Evolutionary conservation across 2,329 filamentous ascomycete genomes (phyloP), one percentile per base, ranked within the genome.

Genomic region (Pyrenophora teres): DNA sequence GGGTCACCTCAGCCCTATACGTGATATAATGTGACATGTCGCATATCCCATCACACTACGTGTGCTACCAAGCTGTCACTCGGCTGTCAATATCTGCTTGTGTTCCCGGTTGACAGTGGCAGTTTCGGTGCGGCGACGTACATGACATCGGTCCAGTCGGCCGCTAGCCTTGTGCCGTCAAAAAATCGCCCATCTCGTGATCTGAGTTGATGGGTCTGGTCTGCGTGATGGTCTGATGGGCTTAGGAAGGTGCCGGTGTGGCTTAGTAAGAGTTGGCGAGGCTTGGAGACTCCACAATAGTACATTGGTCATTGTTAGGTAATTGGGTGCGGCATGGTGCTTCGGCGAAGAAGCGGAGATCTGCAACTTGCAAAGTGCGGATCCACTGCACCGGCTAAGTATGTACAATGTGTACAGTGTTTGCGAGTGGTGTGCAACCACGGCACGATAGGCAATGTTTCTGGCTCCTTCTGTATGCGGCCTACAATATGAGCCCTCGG

Each of bases 401-500:
- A 40, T 39, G 45, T 41, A 46, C 43, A 50, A 38, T 40, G 52
- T 36, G 38, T 46, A 40, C 30, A 39, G 41, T 40, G 52, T 36
- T 40, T 46, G 38, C 33, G 36, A 41, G 33, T 54, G 37, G 33
- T 54, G 37, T 40, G 35, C 31, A 31, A 47, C 47, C 52, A 58
- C 54, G 35, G 33, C 25, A 47, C 44, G 54, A 58, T 56, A 58
- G 54, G 55, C 57, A 43, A 15, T 19, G 10, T 58, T 58, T 56
- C 52, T 54, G 46, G 52, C 40, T 45, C 25, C 23, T 56, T 60
- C 52, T 12, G 37, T 35, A 18, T 38, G 39, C 39, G 35, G 39
- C 38, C 16, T 47, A 39, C 49, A 50, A 30, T 31, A 58, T 47
- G 47, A 33, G 18, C 42, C 30, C 33, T 52, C 25, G 10, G 32